These are phyloP conservation scores for Picocystis sp. DNA, from an alignment of 163 green algal genomes.

Conservation along the genomic window DNA sequence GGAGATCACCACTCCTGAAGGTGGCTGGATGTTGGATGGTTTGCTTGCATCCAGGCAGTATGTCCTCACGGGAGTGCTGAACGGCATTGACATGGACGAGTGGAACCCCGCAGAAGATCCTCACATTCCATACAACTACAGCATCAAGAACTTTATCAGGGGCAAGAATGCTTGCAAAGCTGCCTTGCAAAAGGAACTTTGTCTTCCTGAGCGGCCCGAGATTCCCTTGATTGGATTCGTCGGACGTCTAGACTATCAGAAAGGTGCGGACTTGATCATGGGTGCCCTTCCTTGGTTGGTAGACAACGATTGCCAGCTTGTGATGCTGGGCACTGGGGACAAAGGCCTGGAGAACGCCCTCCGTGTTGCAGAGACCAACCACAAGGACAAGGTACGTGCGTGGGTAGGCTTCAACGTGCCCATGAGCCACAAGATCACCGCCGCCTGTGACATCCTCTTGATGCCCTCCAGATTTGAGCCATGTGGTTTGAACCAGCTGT, in stretches of 20 bases:
- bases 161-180: slow-evolving; percentile 63
- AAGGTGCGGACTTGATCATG: slow-evolving; percentile 87
- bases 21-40: slow-evolving; percentile 81
- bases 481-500: slow-evolving; percentile 68
- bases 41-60: slow-evolving; percentile 61
- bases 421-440: slow-evolving; percentile 86
- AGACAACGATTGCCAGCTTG: slow-evolving; percentile 62
- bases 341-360: slow-evolving; percentile 70
- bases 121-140: slow-evolving; percentile 44
- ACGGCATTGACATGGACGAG: slow-evolving; percentile 73
- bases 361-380: slow-evolving; percentile 45
- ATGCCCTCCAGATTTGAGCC: slow-evolving; percentile 78
- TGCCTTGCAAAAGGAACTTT: slow-evolving; percentile 53
- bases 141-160: slow-evolving; percentile 47
- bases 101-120: slow-evolving; percentile 65
- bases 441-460: slow-evolving; percentile 70
- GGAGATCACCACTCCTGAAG: slow-evolving; percentile 83
- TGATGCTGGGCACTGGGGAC: slow-evolving; percentile 78
- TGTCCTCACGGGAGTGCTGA: slow-evolving; percentile 87
- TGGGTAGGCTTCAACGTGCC: slow-evolving; percentile 82
- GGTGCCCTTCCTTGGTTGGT: slow-evolving; percentile 84
- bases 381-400: slow-evolving; percentile 32
- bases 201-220: slow-evolving; percentile 38
- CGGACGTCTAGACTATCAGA: slow-evolving; percentile 83
- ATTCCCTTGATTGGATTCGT: slow-evolving; percentile 65